These are phyloP conservation scores for Boletus albobrunnescens DNA, from an alignment of 1,284 basidiomycete genomes.

Conservation along the genomic window DNA sequence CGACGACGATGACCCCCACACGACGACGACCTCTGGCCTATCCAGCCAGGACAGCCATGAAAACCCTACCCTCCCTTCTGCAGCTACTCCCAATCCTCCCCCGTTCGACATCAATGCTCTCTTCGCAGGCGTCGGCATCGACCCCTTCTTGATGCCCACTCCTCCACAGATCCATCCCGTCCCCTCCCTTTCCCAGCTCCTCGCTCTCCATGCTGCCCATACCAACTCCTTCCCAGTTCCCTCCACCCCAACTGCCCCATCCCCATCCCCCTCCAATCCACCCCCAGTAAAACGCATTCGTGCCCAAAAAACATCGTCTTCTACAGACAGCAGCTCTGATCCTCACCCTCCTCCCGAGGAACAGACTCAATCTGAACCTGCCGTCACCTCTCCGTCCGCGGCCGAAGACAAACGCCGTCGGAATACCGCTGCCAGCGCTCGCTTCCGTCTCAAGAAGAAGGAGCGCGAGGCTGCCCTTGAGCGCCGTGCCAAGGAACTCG, in stretches of 20 bases:
- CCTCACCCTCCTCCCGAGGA: slow-evolving; percentile 31
- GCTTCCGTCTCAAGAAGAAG: slow-evolving; percentile 98
- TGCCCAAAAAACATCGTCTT: slow-evolving; percentile 15
- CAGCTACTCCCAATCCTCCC: slow-evolving; percentile 21
- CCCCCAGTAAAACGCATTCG: slow-evolving; percentile 26
- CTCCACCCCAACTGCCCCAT: slow-evolving; percentile 19
- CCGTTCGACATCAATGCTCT: slow-evolving; percentile 54
- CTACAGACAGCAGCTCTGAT: slow-evolving; percentile 41
- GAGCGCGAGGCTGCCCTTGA: slow-evolving; percentile 94
- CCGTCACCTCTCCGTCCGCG: slow-evolving; percentile 37
- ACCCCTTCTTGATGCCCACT: slow-evolving; percentile 45
- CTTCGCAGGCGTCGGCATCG: slow-evolving; percentile 59
- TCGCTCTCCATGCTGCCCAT: slow-evolving; percentile 51
- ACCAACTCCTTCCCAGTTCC: slow-evolving; percentile 21
- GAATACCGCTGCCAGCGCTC: slow-evolving; percentile 96
- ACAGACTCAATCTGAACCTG: slow-evolving; percentile 29
- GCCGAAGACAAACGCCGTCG: slow-evolving; percentile 90
- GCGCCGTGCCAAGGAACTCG: slow-evolving; percentile 85
- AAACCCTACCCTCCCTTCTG: slow-evolving; percentile 37
- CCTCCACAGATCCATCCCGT: slow-evolving; percentile 21
- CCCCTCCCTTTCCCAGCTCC: slow-evolving; percentile 62
- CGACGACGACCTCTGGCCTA: slow-evolving; percentile 1
- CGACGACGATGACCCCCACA: slow-evolving; percentile 26
- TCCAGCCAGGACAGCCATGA: slow-evolving; percentile 6
- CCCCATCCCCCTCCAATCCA: slow-evolving; percentile 10